Percentiles rank a stretch among this genome's conserved stretches.
These are phyloP conservation scores for Sphaerostilbella broomeana DNA, from an alignment of 2,329 filamentous ascomycete genomes.

Conservation along the genomic window DNA sequence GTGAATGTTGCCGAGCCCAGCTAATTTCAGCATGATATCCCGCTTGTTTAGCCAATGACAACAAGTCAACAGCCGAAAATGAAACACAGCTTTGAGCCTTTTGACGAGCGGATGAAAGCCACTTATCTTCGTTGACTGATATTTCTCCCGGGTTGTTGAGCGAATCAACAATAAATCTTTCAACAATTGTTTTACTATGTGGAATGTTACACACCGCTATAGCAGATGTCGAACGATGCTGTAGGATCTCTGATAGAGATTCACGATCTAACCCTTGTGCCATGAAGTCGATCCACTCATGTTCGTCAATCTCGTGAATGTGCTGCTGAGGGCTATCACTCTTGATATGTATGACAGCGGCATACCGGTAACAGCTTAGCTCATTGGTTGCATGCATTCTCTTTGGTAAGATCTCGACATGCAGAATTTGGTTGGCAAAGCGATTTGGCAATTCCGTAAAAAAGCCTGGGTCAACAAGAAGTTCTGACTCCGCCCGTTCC, in stretches of 20 bases:
- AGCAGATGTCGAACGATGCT: neutral
- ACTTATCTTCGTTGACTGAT: conserved; percentile 2
- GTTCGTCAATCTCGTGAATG: conserved; percentile 5
- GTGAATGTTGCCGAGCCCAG: conserved; percentile 35
- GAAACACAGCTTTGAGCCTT: conserved; percentile 6
- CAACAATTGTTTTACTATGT: conserved; percentile 25
- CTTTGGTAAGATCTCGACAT: conserved; percentile 5
- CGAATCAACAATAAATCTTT: conserved; percentile 17
- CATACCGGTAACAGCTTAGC: conserved; percentile 6
- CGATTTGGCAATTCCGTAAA: conserved; percentile 16
- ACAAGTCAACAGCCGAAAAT: conserved; percentile 16
- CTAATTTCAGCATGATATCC: conserved; percentile 41
- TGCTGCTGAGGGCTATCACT: neutral
- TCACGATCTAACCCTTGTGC: conserved; percentile 6
- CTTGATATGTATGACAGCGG: neutral
- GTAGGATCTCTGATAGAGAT: conserved; percentile 13
- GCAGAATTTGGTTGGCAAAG: conserved; percentile 11
- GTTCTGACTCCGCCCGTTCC: conserved; percentile 14
- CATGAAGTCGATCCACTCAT: conserved; percentile 19
- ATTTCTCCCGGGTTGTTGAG: conserved; percentile 5
- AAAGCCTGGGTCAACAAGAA: conserved; percentile 21
- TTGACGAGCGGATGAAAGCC: conserved; percentile 8
- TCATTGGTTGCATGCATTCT: conserved; percentile 6
- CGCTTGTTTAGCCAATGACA: conserved; percentile 20
- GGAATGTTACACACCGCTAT: conserved; percentile 22